These are phyloP conservation scores for Exophiala alcalophila DNA, from an alignment of 2,329 filamentous ascomycete genomes.

Conservation along the genomic window DNA sequence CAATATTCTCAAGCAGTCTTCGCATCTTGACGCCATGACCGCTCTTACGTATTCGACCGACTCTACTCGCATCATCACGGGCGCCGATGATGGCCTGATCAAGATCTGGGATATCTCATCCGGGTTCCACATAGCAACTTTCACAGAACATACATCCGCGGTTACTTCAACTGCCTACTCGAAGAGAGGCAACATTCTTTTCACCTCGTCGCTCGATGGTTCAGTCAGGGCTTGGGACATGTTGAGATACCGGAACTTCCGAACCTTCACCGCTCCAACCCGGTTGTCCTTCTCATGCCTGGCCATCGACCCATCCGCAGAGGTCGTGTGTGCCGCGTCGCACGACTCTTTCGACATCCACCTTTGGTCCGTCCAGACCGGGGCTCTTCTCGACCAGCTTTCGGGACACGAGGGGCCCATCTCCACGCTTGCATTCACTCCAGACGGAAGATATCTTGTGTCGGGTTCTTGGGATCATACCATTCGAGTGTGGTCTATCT, in stretches of 20 bases:
- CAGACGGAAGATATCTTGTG: slow-evolving; percentile 76
- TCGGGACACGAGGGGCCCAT: slow-evolving; percentile 93
- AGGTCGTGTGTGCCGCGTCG: slow-evolving; percentile 92
- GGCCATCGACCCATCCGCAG: slow-evolving; percentile 94
- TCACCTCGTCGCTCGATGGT: slow-evolving; percentile 91
- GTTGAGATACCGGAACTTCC: slow-evolving; percentile 92
- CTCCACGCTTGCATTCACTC: slow-evolving; percentile 81
- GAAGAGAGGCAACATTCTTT: slow-evolving; percentile 91
- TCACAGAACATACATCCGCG: slow-evolving; percentile 92
- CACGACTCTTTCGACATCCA: slow-evolving; percentile 96
- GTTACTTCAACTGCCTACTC: slow-evolving; percentile 92
- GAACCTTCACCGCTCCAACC: slow-evolving; percentile 92
- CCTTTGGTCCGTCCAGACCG: slow-evolving; percentile 97
- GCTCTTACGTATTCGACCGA: slow-evolving; percentile 89
- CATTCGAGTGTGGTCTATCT: slow-evolving; percentile 93
- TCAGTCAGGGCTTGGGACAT: slow-evolving; percentile 95
- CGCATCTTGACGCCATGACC: slow-evolving; percentile 95
- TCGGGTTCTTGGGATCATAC: slow-evolving; percentile 97
- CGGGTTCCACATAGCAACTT: slow-evolving; percentile 96
- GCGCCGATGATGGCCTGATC: slow-evolving; percentile 94
- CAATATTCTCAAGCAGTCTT: slow-evolving; percentile 97
- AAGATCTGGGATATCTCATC: slow-evolving; percentile 98
- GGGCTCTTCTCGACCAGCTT: slow-evolving; percentile 85
- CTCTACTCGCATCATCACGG: slow-evolving; percentile 87
- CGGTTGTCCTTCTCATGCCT: slow-evolving; percentile 89